phyloP scores from a whole-genome alignment of 805 yeast species.

The Candida ortonii region DNA sequence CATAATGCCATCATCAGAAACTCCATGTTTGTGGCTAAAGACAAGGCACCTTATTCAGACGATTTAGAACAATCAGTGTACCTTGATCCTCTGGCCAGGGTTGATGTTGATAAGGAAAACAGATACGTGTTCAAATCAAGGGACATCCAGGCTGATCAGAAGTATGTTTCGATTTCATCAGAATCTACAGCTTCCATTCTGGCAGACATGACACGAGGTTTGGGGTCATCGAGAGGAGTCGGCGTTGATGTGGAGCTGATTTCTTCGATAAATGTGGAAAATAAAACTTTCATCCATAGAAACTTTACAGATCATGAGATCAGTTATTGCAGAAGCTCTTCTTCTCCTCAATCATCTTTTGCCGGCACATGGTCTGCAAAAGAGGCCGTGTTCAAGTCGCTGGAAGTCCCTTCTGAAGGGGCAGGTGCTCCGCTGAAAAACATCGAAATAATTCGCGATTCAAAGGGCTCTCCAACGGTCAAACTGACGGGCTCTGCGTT shows the following conservation, averaged over 20 bases:
- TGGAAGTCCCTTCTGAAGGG: conserved; percentile 85
- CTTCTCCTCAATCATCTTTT: conserved; percentile 82
- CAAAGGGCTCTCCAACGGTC: conserved; percentile 82
- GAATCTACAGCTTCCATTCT: conserved; percentile 65
- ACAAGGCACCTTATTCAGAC: conserved; percentile 85
- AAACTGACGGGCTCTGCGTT: conserved; percentile 72
- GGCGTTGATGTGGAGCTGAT: conserved; percentile 97
- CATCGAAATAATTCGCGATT: conserved; percentile 77
- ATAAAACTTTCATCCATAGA: conserved; percentile 86
- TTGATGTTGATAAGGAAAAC: conserved; percentile 36
- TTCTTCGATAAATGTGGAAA: conserved; percentile 75
- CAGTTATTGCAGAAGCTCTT: conserved; percentile 68
- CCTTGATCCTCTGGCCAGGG: conserved; percentile 93
- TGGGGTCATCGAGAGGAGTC: conserved; percentile 59
- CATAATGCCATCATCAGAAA: conserved; percentile 91
- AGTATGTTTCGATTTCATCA: conserved; percentile 47
- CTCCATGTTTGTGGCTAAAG: conserved; percentile 90
- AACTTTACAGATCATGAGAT: conserved; percentile 85
- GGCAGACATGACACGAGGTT: conserved; percentile 47
- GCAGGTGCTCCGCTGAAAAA: conserved; percentile 93
- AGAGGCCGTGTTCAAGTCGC: conserved; percentile 97
- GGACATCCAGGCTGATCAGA: conserved; percentile 43
- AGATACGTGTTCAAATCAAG: conserved; percentile 48
- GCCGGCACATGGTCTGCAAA: conserved; percentile 99
- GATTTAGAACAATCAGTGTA: conserved; percentile 88